Conservation (phyloP, 495 filamentous ascomycete genomes). For the Penicillium longicatenatum region DNA sequence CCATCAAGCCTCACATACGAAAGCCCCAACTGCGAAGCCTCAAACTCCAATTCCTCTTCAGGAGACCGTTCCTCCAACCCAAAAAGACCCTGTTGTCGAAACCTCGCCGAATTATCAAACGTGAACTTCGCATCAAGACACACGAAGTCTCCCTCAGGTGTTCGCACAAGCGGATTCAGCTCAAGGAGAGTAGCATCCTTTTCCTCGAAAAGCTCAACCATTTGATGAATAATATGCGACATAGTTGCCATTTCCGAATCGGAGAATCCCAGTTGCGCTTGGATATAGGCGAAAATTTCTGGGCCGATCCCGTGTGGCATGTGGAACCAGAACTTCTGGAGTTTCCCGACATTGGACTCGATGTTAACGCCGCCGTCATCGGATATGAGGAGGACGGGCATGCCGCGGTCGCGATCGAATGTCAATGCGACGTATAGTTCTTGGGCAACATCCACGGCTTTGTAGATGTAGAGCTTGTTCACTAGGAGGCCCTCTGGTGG, state of each 20-base stretch:
- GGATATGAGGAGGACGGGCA: conserved; percentile 34
- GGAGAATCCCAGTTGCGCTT: conserved; percentile 28
- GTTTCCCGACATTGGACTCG: conserved; percentile 30
- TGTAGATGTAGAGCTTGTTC: conserved; percentile 37
- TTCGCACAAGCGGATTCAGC: conserved; percentile 36
- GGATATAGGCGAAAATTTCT: conserved; percentile 25
- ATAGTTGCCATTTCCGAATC: conserved; percentile 24
- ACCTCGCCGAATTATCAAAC: conserved; percentile 32
- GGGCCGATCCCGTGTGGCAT: conserved; percentile 24
- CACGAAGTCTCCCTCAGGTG: conserved; percentile 26
- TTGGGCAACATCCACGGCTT: conserved; percentile 27
- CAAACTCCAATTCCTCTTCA: conserved; percentile 24
- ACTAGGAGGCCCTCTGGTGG: conserved; percentile 31
- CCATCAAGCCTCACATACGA: conserved; percentile 35
- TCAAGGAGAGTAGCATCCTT: conserved; percentile 40
- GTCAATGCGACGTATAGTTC: conserved; percentile 39
- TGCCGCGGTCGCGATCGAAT: conserved; percentile 32
- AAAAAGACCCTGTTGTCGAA: conserved; percentile 30
- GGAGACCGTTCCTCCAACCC: conserved; percentile 20
- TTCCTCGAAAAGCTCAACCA: conserved; percentile 30
- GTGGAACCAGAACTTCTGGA: conserved; percentile 31
- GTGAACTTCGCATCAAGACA: conserved; percentile 35
- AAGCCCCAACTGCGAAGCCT: conserved; percentile 27
- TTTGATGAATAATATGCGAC: conserved; percentile 25
- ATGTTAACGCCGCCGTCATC: conserved; percentile 33